Percentiles rank a stretch among this genome's conserved stretches.
Evolutionary conservation across 2,329 filamentous ascomycete genomes (phyloP).

Genomic region (Talaromyces sp.): DNA sequence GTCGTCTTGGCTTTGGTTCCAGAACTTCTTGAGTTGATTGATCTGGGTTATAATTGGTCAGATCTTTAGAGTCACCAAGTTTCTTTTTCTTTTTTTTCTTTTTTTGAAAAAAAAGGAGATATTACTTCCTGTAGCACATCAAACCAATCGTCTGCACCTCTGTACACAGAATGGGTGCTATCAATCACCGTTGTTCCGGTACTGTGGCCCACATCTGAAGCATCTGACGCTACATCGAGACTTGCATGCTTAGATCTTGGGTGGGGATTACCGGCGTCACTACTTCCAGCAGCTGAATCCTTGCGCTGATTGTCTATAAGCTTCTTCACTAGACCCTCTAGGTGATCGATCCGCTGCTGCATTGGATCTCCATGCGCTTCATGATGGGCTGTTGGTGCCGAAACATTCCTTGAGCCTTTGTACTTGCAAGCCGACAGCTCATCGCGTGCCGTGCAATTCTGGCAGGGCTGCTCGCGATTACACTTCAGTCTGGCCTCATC

Average conservation of each 20-base stretch:
- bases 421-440: conserved; percentile 64
- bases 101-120: neutral
- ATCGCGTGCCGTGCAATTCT: conserved; percentile 91
- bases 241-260: neutral
- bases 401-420: conserved; percentile 56
- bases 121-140: conserved; percentile 12
- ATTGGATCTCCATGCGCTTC: conserved; percentile 65
- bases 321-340: conserved; percentile 86
- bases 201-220: neutral
- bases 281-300: neutral
- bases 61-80: neutral
- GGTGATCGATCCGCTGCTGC: conserved; percentile 94
- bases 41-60: conserved; percentile 3
- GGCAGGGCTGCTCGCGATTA: conserved; percentile 84
- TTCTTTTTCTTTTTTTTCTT: neutral
- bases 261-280: neutral
- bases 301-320: conserved; percentile 52
- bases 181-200: conserved; percentile 9
- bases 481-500: conserved; percentile 66
- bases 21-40: conserved; percentile 11
- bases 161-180: conserved; percentile 10
- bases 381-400: conserved; percentile 48
- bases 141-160: conserved; percentile 12
- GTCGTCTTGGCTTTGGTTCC: conserved; percentile 10
- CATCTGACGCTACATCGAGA: neutral